phyloP scores from a whole-genome alignment of 2,329 filamentous ascomycete genomes.

The Purpureocillium lavendulum region DNA sequence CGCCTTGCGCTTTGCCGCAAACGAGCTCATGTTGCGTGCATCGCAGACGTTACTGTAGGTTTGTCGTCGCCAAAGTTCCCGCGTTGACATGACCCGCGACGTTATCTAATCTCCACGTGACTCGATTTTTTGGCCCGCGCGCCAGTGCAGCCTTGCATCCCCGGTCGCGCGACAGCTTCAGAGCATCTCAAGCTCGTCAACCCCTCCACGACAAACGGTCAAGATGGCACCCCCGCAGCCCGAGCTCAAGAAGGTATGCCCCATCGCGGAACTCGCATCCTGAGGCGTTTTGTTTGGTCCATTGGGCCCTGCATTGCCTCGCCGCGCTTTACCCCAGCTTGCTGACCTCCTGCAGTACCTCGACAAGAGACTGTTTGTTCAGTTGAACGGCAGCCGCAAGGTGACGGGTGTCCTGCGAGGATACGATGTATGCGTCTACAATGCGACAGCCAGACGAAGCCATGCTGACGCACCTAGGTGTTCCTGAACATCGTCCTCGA shows the following conservation, averaged over 20 bases:
- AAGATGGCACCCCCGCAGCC: conserved; percentile 98
- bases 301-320: no score
- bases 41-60: neutral
- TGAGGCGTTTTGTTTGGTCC: no score
- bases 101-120: conserved; percentile 45
- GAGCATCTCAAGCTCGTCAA: conserved; percentile 4
- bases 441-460: neutral
- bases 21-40: conserved; percentile 39
- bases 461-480: conserved; percentile 50
- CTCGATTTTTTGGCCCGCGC: conserved; percentile 13
- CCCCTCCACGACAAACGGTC: conserved; percentile 19
- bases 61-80: no score
- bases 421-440: conserved; percentile 71
- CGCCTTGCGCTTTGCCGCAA: conserved; percentile 56
- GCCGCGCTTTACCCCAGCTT: no score
- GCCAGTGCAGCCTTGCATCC: conserved; percentile 15
- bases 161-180: conserved; percentile 17
- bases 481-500: conserved; percentile 98
- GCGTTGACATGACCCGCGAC: no score
- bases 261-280: neutral
- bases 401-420: conserved; percentile 90
- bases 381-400: conserved; percentile 95
- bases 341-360: conserved; percentile 63
- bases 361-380: conserved; percentile 96
- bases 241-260: conserved; percentile 87